Percentiles rank a stretch among this genome's conserved stretches.
Conservation (phyloP, 371 early-diverging fungal species). For the Mucor irregularis region DNA sequence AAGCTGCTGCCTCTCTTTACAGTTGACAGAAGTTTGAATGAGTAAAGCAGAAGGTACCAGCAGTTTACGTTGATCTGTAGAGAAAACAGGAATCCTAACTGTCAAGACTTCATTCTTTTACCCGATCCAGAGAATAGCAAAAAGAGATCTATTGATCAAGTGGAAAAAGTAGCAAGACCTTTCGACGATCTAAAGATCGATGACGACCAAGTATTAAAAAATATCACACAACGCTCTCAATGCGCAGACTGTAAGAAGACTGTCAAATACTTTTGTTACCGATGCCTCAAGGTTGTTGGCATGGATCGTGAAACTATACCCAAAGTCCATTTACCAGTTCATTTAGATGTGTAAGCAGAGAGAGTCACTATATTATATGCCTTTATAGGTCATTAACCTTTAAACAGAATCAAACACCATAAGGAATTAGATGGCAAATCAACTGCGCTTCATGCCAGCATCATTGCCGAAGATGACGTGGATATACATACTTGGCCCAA, state of each 20-base stretch:
- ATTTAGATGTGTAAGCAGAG: conserved; percentile 67
- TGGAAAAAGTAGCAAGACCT: conserved; percentile 5
- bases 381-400: not conserved
- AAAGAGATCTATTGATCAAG: conserved; percentile 15
- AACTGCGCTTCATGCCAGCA: conserved; percentile 83
- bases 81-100: too few relatives aligned
- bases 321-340: conserved; percentile 72
- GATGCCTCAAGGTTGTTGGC: conserved; percentile 61
- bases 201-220: conserved; percentile 39
- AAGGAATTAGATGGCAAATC: conserved; percentile 83
- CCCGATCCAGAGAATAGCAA: not conserved
- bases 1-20: not conserved
- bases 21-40: not conserved
- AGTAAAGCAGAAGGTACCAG: conserved; percentile 17
- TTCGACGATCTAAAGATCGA: conserved; percentile 40
- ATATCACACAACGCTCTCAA: conserved; percentile 29
- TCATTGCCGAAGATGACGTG: conserved; percentile 72
- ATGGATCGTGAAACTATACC: conserved; percentile 59
- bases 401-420: conserved; percentile 74
- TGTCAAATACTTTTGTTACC: conserved; percentile 77
- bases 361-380: not conserved
- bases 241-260: conserved; percentile 70
- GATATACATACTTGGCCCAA: conserved; percentile 56
- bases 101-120: too few relatives aligned
- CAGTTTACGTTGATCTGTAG: too few relatives aligned